Evolutionary conservation across 371 early-diverging fungal genomes (phyloP), one percentile per base, ranked within the genome.

Genomic region (Blakeslea trispora): DNA sequence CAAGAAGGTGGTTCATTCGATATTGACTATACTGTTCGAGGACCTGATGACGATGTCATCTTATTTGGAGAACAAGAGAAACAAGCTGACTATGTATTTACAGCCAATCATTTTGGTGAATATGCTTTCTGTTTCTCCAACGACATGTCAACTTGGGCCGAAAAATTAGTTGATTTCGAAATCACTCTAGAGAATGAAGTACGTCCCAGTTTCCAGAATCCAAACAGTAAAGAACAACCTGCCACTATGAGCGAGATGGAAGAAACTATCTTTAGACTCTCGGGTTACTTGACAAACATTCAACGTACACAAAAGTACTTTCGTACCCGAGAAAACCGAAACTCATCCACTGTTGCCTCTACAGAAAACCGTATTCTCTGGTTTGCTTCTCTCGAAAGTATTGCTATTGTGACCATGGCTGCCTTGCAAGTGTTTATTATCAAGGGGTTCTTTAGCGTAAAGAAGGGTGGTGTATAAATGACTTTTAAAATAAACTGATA

Each of bases 61-160:
- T 62, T 91, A 51, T 59, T 58, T 22, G 94, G 92, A 52, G 82
- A 84, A 54, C 84, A 84, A 44, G 91, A 93, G 70, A 87, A 90
- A 43, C 93, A 94, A 65, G 92, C 90, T 50, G 95, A 96, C 78
- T 91, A 77, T 70, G 90, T 92, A 37, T 89, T 96, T 72, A 82
- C 90, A 4, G 89, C 90, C 9, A 82, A 84, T 24, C 64, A 81
- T 35, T 73, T 75, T 10, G 96, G 96, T 51, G 96, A 96, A 70
- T 91, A 91, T 75, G 71, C 88, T 10, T 91, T 92, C 77, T 94
- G 95, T 80, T 96, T 96, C 82, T 85, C 83, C 62, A 96, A 96
- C 70, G 76, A 78, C 39, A 86, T 90, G 83, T 86, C 92, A 35
- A 89, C 92, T 9, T 90, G 90, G 73, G 87, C 88, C 18, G 90